phyloP scores from a whole-genome alignment of 305 asterid genomes.

The Ajuga reptans region DNA sequence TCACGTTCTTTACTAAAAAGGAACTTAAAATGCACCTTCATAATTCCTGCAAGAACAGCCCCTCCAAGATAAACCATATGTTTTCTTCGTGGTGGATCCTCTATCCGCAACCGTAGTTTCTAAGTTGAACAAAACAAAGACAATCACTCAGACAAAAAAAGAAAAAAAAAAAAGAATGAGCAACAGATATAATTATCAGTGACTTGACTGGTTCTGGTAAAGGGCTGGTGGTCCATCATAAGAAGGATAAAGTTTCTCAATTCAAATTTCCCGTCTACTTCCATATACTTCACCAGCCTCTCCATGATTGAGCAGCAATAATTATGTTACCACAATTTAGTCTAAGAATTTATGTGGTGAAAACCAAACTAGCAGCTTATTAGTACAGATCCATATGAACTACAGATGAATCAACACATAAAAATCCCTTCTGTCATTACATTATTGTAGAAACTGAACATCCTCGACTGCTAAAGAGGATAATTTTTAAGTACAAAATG shows the following conservation, averaged over 20 bases:
- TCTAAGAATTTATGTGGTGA: background rate
- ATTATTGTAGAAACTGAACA: background rate
- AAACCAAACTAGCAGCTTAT: background rate
- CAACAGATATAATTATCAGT: constrained; percentile 1
- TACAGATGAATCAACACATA: background rate
- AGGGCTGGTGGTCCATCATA: background rate
- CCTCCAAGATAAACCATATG: constrained; percentile 99
- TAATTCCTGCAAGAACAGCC: constrained; percentile 96
- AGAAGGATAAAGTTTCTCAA: background rate
- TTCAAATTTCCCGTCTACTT: no score
- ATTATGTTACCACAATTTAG: background rate
- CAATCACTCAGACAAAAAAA: background rate
- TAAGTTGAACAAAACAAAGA: constrained; percentile 19
- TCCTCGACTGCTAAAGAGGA: background rate
- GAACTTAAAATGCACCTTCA: constrained; percentile 58
- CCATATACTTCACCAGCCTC: background rate
- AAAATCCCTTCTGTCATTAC: background rate
- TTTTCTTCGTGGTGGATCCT: constrained; percentile 95
- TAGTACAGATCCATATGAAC: background rate
- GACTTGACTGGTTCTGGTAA: background rate
- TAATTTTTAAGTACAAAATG: background rate
- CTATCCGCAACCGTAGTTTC: constrained; percentile 92
- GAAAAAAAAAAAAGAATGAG: background rate
- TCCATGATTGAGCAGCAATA: background rate
- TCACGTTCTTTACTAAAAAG: background rate